A percentile compares a stretch with the other conserved stretches of the same genome.
phyloP scores from a whole-genome alignment of 306 rosid species.

The Ziziphus jujuba region DNA sequence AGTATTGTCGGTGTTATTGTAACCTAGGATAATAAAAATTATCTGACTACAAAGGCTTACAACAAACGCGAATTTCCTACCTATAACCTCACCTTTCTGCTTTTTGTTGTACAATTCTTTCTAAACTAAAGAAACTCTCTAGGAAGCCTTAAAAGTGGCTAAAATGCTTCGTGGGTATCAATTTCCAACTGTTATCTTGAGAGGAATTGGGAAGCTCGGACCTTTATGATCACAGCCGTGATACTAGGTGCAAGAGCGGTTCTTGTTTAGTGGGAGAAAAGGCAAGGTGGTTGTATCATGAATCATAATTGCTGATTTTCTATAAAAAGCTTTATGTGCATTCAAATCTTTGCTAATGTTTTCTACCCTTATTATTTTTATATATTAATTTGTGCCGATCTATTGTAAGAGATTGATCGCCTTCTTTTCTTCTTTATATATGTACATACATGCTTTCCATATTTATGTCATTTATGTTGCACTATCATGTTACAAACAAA shows the following conservation, averaged over 20 bases:
- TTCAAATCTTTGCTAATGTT: not conserved
- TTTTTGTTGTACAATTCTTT: not conserved
- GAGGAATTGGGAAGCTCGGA: too few species aligned
- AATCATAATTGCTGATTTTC: not conserved
- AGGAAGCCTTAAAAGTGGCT: not conserved
- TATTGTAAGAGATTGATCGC: too few species aligned
- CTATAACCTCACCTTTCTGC: not conserved
- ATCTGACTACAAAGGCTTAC: not conserved
- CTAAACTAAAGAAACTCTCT: not conserved
- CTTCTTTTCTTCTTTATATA: too few species aligned
- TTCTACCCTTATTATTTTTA: not conserved
- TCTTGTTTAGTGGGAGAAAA: not conserved
- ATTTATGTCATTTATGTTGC: too few species aligned
- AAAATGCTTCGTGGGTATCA: not conserved
- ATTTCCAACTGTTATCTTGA: too few species aligned
- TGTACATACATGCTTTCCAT: too few species aligned
- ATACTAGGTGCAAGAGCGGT: too few species aligned
- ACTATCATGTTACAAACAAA: too few species aligned
- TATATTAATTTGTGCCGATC: too few species aligned
- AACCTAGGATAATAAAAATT: not conserved
- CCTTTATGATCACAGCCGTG: too few species aligned
- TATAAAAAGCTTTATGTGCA: not conserved
- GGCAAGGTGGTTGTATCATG: not conserved
- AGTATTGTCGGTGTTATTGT: too few species aligned
- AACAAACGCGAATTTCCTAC: not conserved